Evolutionary conservation across 257 asterid species (phyloP), one percentile per base, ranked within the genome.

Genomic region (Perilla frutescens): DNA sequence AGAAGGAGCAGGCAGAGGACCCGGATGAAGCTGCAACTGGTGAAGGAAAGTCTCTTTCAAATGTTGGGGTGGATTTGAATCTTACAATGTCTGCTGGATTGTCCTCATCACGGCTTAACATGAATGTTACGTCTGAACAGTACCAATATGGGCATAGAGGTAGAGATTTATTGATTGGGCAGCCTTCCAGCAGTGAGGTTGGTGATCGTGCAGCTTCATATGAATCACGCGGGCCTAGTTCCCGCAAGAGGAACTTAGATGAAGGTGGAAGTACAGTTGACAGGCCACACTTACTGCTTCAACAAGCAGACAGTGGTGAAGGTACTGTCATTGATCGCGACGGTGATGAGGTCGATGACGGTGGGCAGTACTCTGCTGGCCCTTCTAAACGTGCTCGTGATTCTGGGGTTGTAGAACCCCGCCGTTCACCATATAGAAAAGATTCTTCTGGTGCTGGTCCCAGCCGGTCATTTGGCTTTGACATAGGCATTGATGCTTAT

Each of bases 241-340:
- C 99, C 72, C 97, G 89, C 67, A 95, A 95, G 80, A 85, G 98
- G 73, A 81, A 90, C 80, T 75, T 95, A 56, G 98, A 95, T 72
- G 99, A 95, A 89, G 97, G 96, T 77, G 99, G 98, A 81, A 95
- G 99, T 85, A 95, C 99, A 1, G 97, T 86, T 72, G 99, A 95
- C 79, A 82, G 89, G 76, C 96, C 97, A 68, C 96, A 81, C 13
- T 71, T 88, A 77, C 76, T 73, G 49, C 72, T 79, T 75, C 99
- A 86, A 73, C 98, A 86, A 12, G 96, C 96, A 12, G 99, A 95
- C 78, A 95, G 99, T 65, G 88, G 88, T 9, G 99, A 95, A 85
- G 99, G 99, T 78, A 95, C 97, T 70, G 97, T 95, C 68, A 92
- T 95, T 37, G 99, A 95, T 73, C 98, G 96, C 32, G 99, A 95